Evolutionary conservation across 257 asterid species (phyloP).

Genomic region (Anisodus tanguticus): DNA sequence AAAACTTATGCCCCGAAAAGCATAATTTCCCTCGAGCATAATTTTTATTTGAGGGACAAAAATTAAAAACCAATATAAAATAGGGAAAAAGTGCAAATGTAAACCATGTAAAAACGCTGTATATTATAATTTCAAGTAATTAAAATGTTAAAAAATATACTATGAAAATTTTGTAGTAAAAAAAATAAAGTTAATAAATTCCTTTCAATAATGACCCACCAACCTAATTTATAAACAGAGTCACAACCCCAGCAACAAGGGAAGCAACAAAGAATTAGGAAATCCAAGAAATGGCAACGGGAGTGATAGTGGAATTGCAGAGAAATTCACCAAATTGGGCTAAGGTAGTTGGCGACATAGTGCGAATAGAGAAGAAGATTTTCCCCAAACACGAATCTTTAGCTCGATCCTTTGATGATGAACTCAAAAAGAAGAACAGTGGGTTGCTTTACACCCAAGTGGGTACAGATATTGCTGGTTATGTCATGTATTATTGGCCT

Average conservation of each 20-base stretch:
- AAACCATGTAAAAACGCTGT: too few relatives aligned
- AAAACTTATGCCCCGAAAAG: too few relatives aligned
- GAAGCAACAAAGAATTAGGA: background rate
- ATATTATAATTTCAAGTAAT: too few relatives aligned
- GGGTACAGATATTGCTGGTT: slow-evolving; percentile 72
- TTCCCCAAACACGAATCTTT: slow-evolving; percentile 95
- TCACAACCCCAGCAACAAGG: too few relatives aligned
- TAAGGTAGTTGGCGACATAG: slow-evolving; percentile 63
- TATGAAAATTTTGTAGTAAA: too few relatives aligned
- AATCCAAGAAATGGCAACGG: slow-evolving; percentile 16
- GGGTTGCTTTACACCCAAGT: slow-evolving; percentile 60
- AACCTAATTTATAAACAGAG: background rate
- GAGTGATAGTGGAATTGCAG: slow-evolving; percentile 56
- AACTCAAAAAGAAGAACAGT: slow-evolving; percentile 66
- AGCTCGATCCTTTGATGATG: slow-evolving; percentile 69
- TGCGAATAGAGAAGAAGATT: slow-evolving; percentile 72
- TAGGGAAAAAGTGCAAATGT: too few relatives aligned
- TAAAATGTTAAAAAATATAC: too few relatives aligned
- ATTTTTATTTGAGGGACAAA: too few relatives aligned
- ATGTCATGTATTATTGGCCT: slow-evolving; percentile 86
- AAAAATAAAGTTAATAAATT: background rate
- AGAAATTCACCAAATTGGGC: slow-evolving; percentile 51
- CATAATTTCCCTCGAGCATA: too few relatives aligned
- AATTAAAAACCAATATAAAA: too few relatives aligned
- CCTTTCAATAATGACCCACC: background rate